Evolutionary conservation across 2,329 filamentous ascomycete genomes (phyloP).

Genomic region (Trichoderma breve): DNA sequence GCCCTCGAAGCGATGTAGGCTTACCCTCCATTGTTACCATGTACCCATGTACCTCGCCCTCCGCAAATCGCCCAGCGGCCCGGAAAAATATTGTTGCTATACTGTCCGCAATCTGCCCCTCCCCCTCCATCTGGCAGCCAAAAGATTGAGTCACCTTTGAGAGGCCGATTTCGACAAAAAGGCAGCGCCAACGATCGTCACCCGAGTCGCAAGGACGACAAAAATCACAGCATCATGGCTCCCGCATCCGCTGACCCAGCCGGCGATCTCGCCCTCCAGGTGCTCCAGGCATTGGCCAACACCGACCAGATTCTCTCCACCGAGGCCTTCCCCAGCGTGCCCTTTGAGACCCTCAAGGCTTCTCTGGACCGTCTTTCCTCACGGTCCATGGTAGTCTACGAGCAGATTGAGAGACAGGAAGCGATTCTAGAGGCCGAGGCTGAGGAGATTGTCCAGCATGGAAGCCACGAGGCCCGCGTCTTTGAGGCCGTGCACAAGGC

Average conservation of each 20-base stretch:
- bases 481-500: constrained; percentile 71
- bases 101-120: constrained; percentile 19
- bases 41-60: not conserved
- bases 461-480: constrained; percentile 79
- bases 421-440: constrained; percentile 73
- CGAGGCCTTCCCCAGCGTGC: constrained; percentile 65
- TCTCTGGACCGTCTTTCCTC: constrained; percentile 83
- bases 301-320: constrained; percentile 65
- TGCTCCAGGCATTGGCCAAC: constrained; percentile 65
- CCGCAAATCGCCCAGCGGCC: constrained; percentile 3
- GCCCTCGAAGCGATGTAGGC: too few relatives aligned
- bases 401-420: constrained; percentile 78
- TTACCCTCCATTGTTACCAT: too few relatives aligned
- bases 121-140: constrained; percentile 19
- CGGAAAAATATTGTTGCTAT: constrained; percentile 21
- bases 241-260: constrained; percentile 17
- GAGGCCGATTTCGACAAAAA: constrained; percentile 5
- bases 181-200: constrained; percentile 6
- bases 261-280: constrained; percentile 60
- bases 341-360: constrained; percentile 73
- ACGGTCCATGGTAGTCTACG: constrained; percentile 82
- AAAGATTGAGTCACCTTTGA: constrained; percentile 20
- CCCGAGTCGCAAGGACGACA: not conserved
- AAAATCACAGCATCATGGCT: constrained; percentile 12
- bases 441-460: constrained; percentile 68